Base-by-base conservation (phyloP, 1,139 yeast genomes). In the Taphrina populina region DNA sequence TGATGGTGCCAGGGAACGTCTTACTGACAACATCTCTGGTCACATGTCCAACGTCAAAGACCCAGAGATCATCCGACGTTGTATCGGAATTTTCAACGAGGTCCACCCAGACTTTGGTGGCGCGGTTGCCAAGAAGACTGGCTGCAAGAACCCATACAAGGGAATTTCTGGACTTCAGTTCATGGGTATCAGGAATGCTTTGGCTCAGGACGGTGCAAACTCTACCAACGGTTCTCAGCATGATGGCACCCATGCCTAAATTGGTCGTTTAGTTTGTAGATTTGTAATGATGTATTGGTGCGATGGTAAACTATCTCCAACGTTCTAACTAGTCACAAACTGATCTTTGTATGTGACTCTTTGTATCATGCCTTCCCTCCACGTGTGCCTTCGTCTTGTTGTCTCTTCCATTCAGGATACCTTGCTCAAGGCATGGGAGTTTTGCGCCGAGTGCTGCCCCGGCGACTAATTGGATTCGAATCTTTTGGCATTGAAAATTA, bases 1-100 rank as follows among this genome's bases (percentile, higher is more conserved):
- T 60, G 83, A 74, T 24, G 84, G 86, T 64, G 95, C 86, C 72
- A 95, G 87, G 72, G 80, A 78, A 66, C 81, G 86, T 67, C 76
- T 90, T 70, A 87, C 92, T 52, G 86, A 84, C 72, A 90, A 92
- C 70, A 76, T 90, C 63, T 83, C 95, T 41, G 83, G 74, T 33
- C 96, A 88, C 69, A 84, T 80, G 45, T 66, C 76, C 43, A 78
- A 70, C 64, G 95, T 96, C 34, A 78, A 79, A 63, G 82, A 85
- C 56, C 56, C 57, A 3, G 79, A 76, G 57, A 81, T 88, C 63
- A 95, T 86, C 75, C 88, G 87, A 68, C 76, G 83, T 62, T 95
- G 87, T 35, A 77, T 84, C 66, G 87, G 77, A 61, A 80, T 84
- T 80, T 90, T 90, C 69, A 68, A 77, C 60, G 82, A 83, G 72